Evolutionary conservation across 805 yeast species (phyloP), one percentile per base, ranked within the genome.

Genomic region (Wickerhamomyces queroliae): DNA sequence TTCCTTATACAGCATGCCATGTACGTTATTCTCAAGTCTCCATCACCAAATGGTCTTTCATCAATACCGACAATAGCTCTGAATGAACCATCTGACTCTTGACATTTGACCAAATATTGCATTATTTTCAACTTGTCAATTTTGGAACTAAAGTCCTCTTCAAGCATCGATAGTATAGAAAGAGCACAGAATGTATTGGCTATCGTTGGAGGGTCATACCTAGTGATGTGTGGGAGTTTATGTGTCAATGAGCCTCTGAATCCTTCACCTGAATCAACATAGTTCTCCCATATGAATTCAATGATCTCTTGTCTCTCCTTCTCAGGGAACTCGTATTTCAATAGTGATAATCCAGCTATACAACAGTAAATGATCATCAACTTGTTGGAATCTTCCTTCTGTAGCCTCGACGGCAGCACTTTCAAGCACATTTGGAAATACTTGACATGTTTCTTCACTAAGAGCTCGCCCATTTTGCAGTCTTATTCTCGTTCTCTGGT

Each of bases 111-210:
- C 2, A 90, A 71, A 56, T 80, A 83, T 5, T 49, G 46, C 70
- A 76, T 66, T n/a, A 86, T 58, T 40, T 59, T 61, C 2, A 33
- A 35, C 13, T 59, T 46, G 36, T 78, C 70, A 18, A 80, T 45
- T 8, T 69, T 42, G 13, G 42, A 32, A 47, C 64, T 47, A 24
- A 66, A 62, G 37, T 67, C 69, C 36, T 69, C 74, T 24, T 66
- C 64, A 12, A 84, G 61, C n/a, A 75, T 62, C 1, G 77, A 55
- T 28, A 84, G 63, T 10, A 72, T 64, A 26, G 76, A 71, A 25
- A 89, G 58, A 2, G 87, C 90, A 62, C 89, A 84, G 47, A 80
- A 78, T 0, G 96, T 89, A 6, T 89, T 77, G 1, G 91, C 75
- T 7, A 87, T 58, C 46, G 78, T 82, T 1, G 90, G 76, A 1